These are phyloP conservation scores for Pontederia paniculata DNA, from an alignment of 176 grass and related monocot genomes.

Conservation along the genomic window DNA sequence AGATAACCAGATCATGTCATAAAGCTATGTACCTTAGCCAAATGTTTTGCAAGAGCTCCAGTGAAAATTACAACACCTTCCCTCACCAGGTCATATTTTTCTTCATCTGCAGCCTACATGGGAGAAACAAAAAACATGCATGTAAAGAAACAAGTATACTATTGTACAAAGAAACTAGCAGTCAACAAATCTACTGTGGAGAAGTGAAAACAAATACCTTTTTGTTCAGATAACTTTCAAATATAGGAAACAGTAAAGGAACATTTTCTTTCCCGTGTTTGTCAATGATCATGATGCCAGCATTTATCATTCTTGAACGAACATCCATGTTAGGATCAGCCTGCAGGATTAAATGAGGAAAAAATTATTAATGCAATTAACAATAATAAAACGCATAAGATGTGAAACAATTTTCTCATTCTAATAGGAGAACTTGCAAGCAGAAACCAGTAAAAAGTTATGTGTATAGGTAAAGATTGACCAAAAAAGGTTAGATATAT, in stretches of 20 bases:
- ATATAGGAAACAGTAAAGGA: constrained; percentile 95
- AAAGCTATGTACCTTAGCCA: constrained; percentile 55
- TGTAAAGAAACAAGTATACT: background rate
- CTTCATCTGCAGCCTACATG: constrained; percentile 75
- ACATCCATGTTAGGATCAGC: constrained; percentile 93
- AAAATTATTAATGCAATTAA: background rate
- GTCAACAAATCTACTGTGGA: too few species aligned
- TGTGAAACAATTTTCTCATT: too few species aligned
- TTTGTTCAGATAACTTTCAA: constrained; percentile 98
- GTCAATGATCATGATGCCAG: constrained; percentile 88
- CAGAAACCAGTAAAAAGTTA: too few species aligned
- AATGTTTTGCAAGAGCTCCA: constrained; percentile 95
- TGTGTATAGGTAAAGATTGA: too few species aligned
- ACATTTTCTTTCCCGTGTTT: constrained; percentile 98
- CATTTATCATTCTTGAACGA: constrained; percentile 96
- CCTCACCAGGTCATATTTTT: constrained; percentile 92
- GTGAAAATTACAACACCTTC: constrained; percentile 99
- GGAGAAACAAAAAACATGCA: background rate
- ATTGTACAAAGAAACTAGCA: background rate
- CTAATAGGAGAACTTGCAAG: too few species aligned
- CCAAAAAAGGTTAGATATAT: too few species aligned
- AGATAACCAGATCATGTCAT: constrained; percentile 11
- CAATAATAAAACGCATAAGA: background rate
- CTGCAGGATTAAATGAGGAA: constrained; percentile 24
- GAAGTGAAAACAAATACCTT: constrained; percentile 26